These are phyloP conservation scores for Cytospora chrysosperma DNA, from an alignment of 2,329 filamentous ascomycete genomes.

Conservation along the genomic window DNA sequence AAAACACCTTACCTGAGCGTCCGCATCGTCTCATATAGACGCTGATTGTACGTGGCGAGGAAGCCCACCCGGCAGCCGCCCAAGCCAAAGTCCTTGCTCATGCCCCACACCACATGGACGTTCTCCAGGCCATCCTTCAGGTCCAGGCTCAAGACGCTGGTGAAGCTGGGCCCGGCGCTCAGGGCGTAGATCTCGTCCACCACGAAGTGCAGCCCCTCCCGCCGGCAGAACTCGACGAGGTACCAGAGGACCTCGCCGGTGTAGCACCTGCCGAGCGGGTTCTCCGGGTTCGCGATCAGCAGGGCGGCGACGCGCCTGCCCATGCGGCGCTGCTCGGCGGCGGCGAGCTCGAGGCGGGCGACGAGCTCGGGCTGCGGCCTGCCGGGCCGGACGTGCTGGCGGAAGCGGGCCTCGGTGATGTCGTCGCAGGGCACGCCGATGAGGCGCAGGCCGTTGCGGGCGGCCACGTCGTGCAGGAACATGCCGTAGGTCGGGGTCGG, in stretches of 20 bases:
- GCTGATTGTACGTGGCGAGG: constrained; percentile 19
- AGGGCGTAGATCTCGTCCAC: constrained; percentile 23
- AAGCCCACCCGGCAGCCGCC: constrained; percentile 19
- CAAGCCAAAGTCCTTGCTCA: constrained; percentile 21
- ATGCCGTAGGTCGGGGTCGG: constrained; percentile 23
- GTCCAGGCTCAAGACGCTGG: constrained; percentile 16
- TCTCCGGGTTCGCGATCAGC: constrained; percentile 23
- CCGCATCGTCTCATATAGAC: constrained; percentile 21
- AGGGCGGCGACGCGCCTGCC: constrained; percentile 18
- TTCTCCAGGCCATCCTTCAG: constrained; percentile 15
- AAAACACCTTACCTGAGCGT: constrained; percentile 13
- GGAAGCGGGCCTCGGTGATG: constrained; percentile 18
- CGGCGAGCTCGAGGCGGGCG: constrained; percentile 11
- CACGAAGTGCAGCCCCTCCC: constrained; percentile 18
- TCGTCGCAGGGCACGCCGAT: constrained; percentile 20
- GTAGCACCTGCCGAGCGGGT: constrained; percentile 20
- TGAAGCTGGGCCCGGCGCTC: constrained; percentile 11
- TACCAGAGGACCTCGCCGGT: constrained; percentile 11
- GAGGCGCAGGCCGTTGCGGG: constrained; percentile 19
- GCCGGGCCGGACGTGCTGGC: constrained; percentile 18
- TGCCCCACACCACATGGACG: constrained; percentile 17
- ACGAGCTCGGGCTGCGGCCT: constrained; percentile 17
- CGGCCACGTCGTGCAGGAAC: constrained; percentile 17
- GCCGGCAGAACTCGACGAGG: constrained; percentile 17
- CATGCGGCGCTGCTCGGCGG: constrained; percentile 11